Percentiles rank a stretch among this genome's conserved stretches.
These are phyloP conservation scores for Kondoa malvinella DNA, from an alignment of 768 basidiomycete genomes.

Conservation along the genomic window DNA sequence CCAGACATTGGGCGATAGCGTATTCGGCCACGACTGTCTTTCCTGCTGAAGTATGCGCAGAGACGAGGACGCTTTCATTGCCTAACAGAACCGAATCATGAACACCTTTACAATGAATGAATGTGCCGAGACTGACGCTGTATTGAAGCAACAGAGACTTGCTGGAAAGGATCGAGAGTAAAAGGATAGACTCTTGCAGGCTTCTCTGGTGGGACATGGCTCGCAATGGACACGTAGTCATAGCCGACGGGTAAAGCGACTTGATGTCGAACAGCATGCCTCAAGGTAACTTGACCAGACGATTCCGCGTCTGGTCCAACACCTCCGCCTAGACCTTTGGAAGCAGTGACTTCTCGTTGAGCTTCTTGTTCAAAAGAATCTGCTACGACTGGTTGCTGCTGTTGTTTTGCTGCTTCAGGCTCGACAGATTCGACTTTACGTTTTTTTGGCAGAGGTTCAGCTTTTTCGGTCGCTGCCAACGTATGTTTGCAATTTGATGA, in stretches of 20 bases:
- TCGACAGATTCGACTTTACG: neutral
- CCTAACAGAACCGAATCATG: neutral
- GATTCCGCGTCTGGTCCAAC: constrained; percentile 4
- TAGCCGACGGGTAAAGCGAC: constrained; percentile 88
- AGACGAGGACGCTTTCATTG: constrained; percentile 92
- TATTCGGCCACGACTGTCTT: constrained; percentile 99
- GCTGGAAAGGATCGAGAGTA: constrained; percentile 90
- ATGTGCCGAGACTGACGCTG: constrained; percentile 39
- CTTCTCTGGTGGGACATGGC: constrained; percentile 77
- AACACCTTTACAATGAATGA: neutral
- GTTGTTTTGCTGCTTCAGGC: constrained; percentile 7
- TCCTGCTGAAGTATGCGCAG: constrained; percentile 95
- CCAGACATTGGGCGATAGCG: constrained; percentile 89
- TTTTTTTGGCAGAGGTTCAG: neutral
- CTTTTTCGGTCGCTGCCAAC: neutral
- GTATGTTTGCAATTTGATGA: too few species aligned
- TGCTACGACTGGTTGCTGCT: constrained; percentile 12
- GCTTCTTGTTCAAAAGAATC: constrained; percentile 18
- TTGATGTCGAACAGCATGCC: constrained; percentile 67
- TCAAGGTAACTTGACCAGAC: neutral
- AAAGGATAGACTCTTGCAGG: constrained; percentile 90
- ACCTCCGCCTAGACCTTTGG: constrained; percentile 13
- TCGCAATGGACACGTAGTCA: constrained; percentile 71
- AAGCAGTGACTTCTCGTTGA: constrained; percentile 10
- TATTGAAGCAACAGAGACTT: constrained; percentile 83